phyloP scores from a whole-genome alignment of 208 protist species.

The Leishmania gerbilli region DNA sequence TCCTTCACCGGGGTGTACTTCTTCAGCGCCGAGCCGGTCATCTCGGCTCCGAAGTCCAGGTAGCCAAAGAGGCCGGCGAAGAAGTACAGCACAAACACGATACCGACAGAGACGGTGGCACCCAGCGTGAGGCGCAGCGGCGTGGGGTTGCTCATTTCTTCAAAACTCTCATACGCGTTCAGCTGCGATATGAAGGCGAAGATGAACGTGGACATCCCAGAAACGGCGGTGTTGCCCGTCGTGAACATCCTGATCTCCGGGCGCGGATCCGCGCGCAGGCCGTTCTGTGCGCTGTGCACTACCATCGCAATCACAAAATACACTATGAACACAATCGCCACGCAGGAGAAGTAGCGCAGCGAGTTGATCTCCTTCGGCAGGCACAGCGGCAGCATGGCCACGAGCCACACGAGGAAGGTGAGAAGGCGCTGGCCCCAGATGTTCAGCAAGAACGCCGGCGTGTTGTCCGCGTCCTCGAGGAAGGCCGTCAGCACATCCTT shows the following conservation, averaged over 20 bases:
- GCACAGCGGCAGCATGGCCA: conserved; percentile 74
- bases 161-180: conserved; percentile 69
- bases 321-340: conserved; percentile 67
- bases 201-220: conserved; percentile 64
- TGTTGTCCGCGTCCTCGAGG: conserved; percentile 30
- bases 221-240: conserved; percentile 53
- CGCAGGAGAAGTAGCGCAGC: conserved; percentile 64
- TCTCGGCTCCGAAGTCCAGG: conserved; percentile 60
- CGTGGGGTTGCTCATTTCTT: conserved; percentile 61
- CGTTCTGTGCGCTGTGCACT: conserved; percentile 49
- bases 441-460: conserved; percentile 32
- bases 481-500: conserved; percentile 63
- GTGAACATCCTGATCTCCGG: conserved; percentile 51
- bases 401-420: conserved; percentile 45
- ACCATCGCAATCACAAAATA: conserved; percentile 78
- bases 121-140: conserved; percentile 54
- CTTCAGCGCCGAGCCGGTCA: conserved; percentile 52
- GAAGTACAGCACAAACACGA: conserved; percentile 73
- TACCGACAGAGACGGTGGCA: conserved; percentile 35
- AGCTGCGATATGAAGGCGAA: conserved; percentile 77
- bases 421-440: conserved; percentile 52
- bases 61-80: conserved; percentile 83
- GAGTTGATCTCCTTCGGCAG: conserved; percentile 86
- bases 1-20: conserved; percentile 68
- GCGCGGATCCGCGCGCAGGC: conserved; percentile 32